These are phyloP conservation scores for Astragalus glycyphyllos DNA, from an alignment of 306 rosid genomes.

Conservation along the genomic window DNA sequence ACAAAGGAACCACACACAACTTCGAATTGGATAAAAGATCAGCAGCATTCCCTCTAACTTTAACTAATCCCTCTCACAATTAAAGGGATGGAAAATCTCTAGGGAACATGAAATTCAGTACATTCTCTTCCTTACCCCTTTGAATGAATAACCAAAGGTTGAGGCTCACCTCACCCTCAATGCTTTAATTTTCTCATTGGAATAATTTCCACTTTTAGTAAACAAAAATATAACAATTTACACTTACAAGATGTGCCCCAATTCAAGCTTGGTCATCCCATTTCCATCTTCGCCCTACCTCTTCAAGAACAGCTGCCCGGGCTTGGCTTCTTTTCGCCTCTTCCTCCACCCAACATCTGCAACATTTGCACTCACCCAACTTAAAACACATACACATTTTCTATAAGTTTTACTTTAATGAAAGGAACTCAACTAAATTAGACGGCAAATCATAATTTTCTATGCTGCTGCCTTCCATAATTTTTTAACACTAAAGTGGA, in stretches of 20 bases:
- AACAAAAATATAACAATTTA: conserved; percentile 38
- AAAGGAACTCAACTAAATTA: background rate
- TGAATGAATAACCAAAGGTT: conserved; percentile 6
- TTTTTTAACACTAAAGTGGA: background rate
- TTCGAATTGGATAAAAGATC: background rate
- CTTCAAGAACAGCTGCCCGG: conserved; percentile 86
- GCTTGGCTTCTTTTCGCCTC: conserved; percentile 88
- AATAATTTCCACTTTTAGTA: conserved; percentile 14
- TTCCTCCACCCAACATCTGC: conserved; percentile 99
- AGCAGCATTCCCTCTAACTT: background rate
- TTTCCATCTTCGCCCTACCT: conserved; percentile 93
- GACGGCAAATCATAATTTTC: background rate
- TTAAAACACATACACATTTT: conserved; percentile 23
- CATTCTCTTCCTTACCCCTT: conserved; percentile 9
- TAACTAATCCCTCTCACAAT: background rate
- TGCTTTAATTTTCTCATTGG: conserved; percentile 9
- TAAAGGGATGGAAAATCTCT: background rate
- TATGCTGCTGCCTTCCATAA: background rate
- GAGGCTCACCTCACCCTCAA: conserved; percentile 16
- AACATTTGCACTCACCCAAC: conserved; percentile 35
- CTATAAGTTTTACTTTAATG: conserved; percentile 13
- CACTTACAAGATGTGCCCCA: conserved; percentile 2
- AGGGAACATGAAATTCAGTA: background rate
- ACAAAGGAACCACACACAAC: background rate
- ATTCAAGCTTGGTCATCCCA: conserved; percentile 70